Evolutionary conservation across 2,329 filamentous ascomycete genomes (phyloP), one percentile per base, ranked within the genome.

Genomic region (Cercospora sesami): DNA sequence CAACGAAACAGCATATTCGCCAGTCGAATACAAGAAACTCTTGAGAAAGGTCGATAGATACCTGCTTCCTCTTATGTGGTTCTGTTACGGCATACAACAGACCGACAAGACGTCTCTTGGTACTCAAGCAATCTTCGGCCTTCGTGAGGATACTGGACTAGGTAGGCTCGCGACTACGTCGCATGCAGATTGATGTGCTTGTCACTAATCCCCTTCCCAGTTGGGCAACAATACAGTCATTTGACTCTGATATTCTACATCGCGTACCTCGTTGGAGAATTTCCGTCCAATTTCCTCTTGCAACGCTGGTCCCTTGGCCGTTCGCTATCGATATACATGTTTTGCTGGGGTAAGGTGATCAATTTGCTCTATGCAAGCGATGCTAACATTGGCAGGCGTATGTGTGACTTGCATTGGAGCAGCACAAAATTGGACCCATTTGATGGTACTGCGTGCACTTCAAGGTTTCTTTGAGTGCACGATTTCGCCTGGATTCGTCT

Each of bases 61-160:
- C 66, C 75, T 84, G 16, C 77, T 84, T 0, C 82, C 82, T 1
- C 72, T 84, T 51, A 84, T 84, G 72, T 84, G 80, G 79, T 74
- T 78, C 67, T 83, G 82, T 70, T 84, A 84, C 67, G 83, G 83
- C 39, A 81, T 84, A 60, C 83, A 85, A 69, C 83, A 84, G 70
- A 80, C 79, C 0, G 82, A 84, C 73, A 84, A 84, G 72, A 84
- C 81, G 1, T 72, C 74, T 1, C 64, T 75, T 4, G 72, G 74
- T 9, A 76, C 72, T 2, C 76, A 77, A 59, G 86, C 86, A 3
- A 79, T 81, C 28, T 87, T 87, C 55, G 77, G 85, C 14, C 60
- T 85, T 36, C 84, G 84, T 78, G 82, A 86, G 67, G 79, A 81
- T 42, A 74, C 81, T 12, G 64, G 74, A 7, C 74, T 83, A 0